Percentiles rank a stretch among this genome's conserved stretches.
These are phyloP conservation scores for Malus hybrid DNA, from an alignment of 331 rosid species.

Conservation along the genomic window DNA sequence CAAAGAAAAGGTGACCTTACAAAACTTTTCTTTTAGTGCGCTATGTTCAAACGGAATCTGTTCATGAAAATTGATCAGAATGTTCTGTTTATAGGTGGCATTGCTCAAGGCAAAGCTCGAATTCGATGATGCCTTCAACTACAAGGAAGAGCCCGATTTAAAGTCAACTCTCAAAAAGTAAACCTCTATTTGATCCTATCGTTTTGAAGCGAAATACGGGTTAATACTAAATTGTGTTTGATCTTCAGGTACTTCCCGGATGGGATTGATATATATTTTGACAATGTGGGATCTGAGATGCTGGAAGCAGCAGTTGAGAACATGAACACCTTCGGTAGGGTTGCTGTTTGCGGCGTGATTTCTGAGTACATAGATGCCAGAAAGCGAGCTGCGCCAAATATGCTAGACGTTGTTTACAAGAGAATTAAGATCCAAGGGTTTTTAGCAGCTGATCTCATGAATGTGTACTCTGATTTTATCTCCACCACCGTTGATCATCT, in stretches of 20 bases:
- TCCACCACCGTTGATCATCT: slow-evolving; percentile 34
- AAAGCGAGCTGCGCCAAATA: slow-evolving; percentile 37
- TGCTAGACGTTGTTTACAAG: slow-evolving; percentile 56
- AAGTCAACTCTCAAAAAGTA: slow-evolving; percentile 49
- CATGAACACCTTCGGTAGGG: slow-evolving; percentile 62
- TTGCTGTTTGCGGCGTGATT: slow-evolving; percentile 59
- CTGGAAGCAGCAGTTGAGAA: slow-evolving; percentile 59
- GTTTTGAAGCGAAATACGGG: not conserved
- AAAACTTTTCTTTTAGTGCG: not conserved
- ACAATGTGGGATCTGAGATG: slow-evolving; percentile 75
- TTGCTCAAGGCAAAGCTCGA: slow-evolving; percentile 58
- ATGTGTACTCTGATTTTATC: slow-evolving; percentile 30
- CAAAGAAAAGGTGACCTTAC: slow-evolving; percentile 31
- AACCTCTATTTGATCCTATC: not conserved
- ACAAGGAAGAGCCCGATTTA: slow-evolving; percentile 58
- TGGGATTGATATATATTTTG: slow-evolving; percentile 72
- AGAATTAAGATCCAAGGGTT: slow-evolving; percentile 57
- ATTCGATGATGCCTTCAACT: slow-evolving; percentile 76
- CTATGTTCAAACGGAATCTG: too few relatives aligned
- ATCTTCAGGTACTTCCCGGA: slow-evolving; percentile 49
- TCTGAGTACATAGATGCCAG: slow-evolving; percentile 42
- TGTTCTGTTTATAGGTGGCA: slow-evolving; percentile 19
- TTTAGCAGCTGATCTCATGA: slow-evolving; percentile 32
- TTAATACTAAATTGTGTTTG: not conserved
- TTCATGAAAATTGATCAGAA: not conserved